phyloP scores from a whole-genome alignment of 805 yeast species.

The Monosporozyma aerobia region DNA sequence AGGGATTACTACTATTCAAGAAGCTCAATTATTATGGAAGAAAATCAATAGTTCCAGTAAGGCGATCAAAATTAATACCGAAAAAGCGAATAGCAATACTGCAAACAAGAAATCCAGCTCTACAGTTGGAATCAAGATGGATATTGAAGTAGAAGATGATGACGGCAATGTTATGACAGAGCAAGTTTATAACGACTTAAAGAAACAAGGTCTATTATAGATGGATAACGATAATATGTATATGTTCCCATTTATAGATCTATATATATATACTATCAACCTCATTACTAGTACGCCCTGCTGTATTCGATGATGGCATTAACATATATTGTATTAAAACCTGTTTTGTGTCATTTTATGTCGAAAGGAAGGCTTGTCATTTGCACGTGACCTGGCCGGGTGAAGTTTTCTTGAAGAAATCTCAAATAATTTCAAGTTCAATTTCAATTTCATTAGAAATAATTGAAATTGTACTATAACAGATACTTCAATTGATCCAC shows the following conservation, averaged over 20 bases:
- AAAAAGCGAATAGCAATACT: conserved; percentile 8
- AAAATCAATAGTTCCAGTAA: conserved; percentile 19
- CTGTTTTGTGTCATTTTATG: not conserved
- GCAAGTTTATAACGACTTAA: conserved; percentile 72
- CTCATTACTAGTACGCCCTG: not conserved
- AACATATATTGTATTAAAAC: not conserved
- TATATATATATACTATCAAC: not conserved
- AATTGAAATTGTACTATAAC: not conserved
- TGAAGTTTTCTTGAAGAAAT: not conserved
- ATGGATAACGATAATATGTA: not conserved
- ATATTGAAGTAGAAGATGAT: conserved; percentile 78
- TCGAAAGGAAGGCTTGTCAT: not conserved
- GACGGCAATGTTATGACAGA: conserved; percentile 90
- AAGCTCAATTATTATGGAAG: conserved; percentile 54
- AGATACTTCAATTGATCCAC: not conserved
- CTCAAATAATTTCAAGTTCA: not conserved
- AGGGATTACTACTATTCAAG: conserved; percentile 58
- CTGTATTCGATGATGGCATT: not conserved
- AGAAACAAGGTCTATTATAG: conserved; percentile 77
- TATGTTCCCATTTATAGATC: not conserved
- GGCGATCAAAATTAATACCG: not conserved
- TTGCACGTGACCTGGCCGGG: not conserved
- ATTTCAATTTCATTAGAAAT: not conserved
- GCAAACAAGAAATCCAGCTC: not conserved
- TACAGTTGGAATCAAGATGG: conserved; percentile 32